Conservation (phyloP, 225 moss, liverwort and hornwort species). For the Bryoerythrophyllum caledonicum region DNA sequence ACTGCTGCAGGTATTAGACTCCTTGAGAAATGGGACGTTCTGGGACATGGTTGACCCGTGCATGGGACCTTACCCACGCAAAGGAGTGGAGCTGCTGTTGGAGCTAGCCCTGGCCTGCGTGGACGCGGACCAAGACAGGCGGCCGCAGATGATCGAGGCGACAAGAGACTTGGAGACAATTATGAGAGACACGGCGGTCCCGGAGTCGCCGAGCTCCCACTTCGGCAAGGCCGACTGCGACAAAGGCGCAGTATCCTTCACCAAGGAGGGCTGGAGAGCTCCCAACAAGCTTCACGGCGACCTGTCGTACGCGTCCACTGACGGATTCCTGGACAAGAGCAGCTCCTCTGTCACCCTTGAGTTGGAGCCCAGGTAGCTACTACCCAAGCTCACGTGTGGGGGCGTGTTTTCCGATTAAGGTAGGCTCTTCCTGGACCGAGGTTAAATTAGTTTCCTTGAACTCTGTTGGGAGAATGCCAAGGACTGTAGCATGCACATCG, state of each 20-base stretch:
- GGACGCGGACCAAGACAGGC: constrained; percentile 36
- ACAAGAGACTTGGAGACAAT: constrained; percentile 64
- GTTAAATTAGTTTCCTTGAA: not conserved
- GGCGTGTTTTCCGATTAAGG: not conserved
- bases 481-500: not conserved
- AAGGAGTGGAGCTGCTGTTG: constrained; percentile 56
- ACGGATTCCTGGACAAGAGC: constrained; percentile 1
- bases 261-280: not conserved
- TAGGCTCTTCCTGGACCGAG: not conserved
- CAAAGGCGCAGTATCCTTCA: constrained; percentile 13
- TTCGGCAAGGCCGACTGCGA: constrained; percentile 9
- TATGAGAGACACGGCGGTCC: constrained; percentile 42
- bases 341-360: not conserved
- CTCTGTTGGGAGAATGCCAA: not conserved
- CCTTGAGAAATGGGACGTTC: constrained; percentile 21
- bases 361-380: constrained; percentile 37
- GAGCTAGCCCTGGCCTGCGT: constrained; percentile 57
- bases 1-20: constrained; percentile 30
- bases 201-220: constrained; percentile 21
- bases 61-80: constrained; percentile 62
- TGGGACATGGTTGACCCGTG: constrained; percentile 57
- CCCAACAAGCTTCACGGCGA: constrained; percentile 2
- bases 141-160: constrained; percentile 77
- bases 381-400: not conserved
- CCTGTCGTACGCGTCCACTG: constrained; percentile 24